These are phyloP conservation scores for Diaporthe sp. DNA, from an alignment of 2,329 filamentous ascomycete genomes.

Conservation along the genomic window DNA sequence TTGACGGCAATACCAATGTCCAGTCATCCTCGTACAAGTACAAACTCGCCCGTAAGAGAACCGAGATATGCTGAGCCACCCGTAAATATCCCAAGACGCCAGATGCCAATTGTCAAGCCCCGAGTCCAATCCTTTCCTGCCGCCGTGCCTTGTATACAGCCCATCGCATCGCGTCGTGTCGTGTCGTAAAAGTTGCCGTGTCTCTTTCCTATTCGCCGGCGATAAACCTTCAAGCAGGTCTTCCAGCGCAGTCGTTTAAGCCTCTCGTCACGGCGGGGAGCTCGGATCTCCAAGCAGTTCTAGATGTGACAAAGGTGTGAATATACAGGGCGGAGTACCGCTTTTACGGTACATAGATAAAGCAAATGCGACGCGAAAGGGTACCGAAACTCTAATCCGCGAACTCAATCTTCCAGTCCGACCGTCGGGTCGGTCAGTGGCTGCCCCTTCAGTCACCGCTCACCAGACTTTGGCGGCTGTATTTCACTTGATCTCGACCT, in stretches of 20 bases:
- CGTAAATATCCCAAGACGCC: constrained; percentile 28
- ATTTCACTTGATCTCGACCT: constrained; percentile 62
- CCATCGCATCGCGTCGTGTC: constrained; percentile 20
- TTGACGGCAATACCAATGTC: background rate
- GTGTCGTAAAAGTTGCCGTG: constrained; percentile 22
- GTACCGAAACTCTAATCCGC: constrained; percentile 31
- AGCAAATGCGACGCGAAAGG: constrained; percentile 28
- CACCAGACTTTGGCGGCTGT: constrained; percentile 61
- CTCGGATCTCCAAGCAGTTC: constrained; percentile 11
- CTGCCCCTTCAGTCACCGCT: constrained; percentile 47
- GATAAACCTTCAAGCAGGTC: background rate
- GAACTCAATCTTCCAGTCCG: constrained; percentile 2
- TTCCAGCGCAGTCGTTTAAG: constrained; percentile 5
- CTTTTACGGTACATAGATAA: constrained; percentile 36
- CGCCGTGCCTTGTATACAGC: constrained; percentile 4
- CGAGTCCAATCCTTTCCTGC: background rate
- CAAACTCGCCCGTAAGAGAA: background rate
- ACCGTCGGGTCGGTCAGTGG: background rate
- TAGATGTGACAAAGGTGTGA: constrained; percentile 32
- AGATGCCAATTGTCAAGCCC: constrained; percentile 4
- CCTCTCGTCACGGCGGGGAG: constrained; percentile 9
- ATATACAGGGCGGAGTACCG: constrained; percentile 40
- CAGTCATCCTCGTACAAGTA: constrained; percentile 21
- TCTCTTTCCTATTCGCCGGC: background rate
- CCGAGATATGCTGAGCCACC: constrained; percentile 1